These are phyloP conservation scores for Colletotrichum endophyticum DNA, from an alignment of 2,329 filamentous ascomycete genomes.

Conservation along the genomic window DNA sequence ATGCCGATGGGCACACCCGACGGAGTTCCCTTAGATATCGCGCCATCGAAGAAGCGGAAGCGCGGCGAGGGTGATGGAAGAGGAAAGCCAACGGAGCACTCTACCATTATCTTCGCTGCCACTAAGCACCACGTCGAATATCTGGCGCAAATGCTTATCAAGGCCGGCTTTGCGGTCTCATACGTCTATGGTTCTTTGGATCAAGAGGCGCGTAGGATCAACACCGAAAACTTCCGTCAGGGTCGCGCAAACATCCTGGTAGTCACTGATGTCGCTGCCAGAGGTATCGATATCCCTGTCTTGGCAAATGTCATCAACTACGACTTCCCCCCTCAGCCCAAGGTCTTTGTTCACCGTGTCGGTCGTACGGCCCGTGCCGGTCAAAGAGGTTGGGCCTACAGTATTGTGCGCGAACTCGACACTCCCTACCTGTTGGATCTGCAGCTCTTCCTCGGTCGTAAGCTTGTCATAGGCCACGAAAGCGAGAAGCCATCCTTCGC, in stretches of 20 bases:
- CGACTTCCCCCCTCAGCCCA: conserved; percentile 95
- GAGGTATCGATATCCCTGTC: conserved; percentile 97
- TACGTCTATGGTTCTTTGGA: conserved; percentile 96
- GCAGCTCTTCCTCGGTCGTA: conserved; percentile 91
- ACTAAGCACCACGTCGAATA: conserved; percentile 99
- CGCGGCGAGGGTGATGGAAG: conserved; percentile 58
- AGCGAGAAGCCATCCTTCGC: conserved; percentile 71
- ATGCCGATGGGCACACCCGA: conserved; percentile 75
- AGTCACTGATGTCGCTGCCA: conserved; percentile 93
- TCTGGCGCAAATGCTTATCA: conserved; percentile 76
- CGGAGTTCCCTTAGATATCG: conserved; percentile 49
- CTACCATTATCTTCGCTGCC: conserved; percentile 92
- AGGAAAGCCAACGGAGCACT: conserved; percentile 83
- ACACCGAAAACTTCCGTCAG: conserved; percentile 87
- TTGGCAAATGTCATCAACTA: conserved; percentile 98
- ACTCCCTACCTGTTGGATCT: conserved; percentile 91
- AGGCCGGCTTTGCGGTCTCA: conserved; percentile 86
- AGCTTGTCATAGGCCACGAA: conserved; percentile 76
- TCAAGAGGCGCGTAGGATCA: conserved; percentile 88
- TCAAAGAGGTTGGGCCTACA: conserved; percentile 93
- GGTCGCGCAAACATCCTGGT: conserved; percentile 90
- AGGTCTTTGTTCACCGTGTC: conserved; percentile 95
- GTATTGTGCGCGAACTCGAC: conserved; percentile 85
- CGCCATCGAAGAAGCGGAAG: conserved; percentile 74
- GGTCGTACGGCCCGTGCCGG: conserved; percentile 95